Evolutionary conservation across 371 early-diverging fungal genomes (phyloP), one percentile per base, ranked within the genome.

Genomic region (Thermomucor indicae-seudaticae): DNA sequence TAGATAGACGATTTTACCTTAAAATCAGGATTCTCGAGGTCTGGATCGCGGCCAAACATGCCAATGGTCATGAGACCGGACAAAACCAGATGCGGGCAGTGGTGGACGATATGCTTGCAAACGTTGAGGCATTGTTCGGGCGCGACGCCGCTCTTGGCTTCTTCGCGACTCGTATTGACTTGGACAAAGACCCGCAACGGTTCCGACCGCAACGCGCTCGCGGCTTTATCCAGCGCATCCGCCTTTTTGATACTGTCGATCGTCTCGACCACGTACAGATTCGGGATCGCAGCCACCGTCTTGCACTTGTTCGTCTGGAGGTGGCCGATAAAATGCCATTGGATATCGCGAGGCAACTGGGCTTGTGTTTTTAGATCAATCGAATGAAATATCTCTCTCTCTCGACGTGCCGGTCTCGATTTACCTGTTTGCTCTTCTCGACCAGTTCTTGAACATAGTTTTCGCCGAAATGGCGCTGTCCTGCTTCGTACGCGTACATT

Each of bases 61-160:
- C 98, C 98, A 64, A 97, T 97, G 0, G 96, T 96, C 98, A 97
- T 97, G 39, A 97, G 68, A 6, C 98, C 98, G 10, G 66, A 67
- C 25, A 96, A 62, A 12, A 76, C 58, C 32, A 97, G 70, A 16
- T 80, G 67, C 1, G 81, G 68, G 55, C 95, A 96, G 1, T 66
- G 55, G 0, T 78, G 69, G 0, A 78, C 47, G 23, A 97, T 88
- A 43, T 88, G 79, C 25, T 72, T 64, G 10, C 79, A 85, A 23
- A 86, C 70, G 11, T 51, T 53, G 32, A 64, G 55, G 45, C 58
- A 62, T 25, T 83, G 76, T 1, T 39, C 45, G 2, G 83, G 80
- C 8, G 60, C 49, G 30, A 91, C 75, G 19, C 96, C 95, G 53
- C 89, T 84, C 62, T 97, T 96, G 42, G 73, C 90, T 29, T 83